Conservation (phyloP, 1,284 basidiomycete genomes). For the Tilletia indica region DNA sequence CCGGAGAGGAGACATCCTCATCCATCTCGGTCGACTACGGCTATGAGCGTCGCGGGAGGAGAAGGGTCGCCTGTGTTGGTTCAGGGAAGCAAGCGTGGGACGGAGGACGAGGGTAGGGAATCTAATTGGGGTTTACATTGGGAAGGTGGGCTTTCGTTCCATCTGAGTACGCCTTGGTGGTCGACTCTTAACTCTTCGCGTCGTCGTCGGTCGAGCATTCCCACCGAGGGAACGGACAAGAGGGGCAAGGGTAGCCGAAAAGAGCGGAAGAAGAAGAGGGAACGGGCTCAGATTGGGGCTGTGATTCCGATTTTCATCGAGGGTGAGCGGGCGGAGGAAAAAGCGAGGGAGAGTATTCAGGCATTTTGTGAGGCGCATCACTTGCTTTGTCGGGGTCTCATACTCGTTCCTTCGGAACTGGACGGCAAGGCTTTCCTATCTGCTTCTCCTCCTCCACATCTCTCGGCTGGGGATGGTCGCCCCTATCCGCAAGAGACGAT, state of each 20-base stretch:
- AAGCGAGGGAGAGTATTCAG: constrained; percentile 3
- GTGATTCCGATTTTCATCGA: constrained; percentile 5
- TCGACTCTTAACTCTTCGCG: not conserved
- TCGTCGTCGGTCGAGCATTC: not conserved
- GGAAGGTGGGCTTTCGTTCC: not conserved
- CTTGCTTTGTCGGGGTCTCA: not conserved
- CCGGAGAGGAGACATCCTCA: not conserved
- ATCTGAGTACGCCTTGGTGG: constrained; percentile 9
- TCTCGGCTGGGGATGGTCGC: not conserved
- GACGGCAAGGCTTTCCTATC: not conserved
- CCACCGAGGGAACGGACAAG: not conserved
- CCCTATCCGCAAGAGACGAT: not conserved
- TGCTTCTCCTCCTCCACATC: not conserved
- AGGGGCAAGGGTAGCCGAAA: not conserved
- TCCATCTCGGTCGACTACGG: not conserved
- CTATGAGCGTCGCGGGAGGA: not conserved
- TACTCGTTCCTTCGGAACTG: not conserved
- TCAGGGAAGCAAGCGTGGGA: too few species aligned
- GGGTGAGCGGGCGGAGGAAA: not conserved
- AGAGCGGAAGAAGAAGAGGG: not conserved
- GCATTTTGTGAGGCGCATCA: constrained; percentile 4
- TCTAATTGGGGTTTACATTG: not conserved
- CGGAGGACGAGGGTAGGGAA: too few species aligned
- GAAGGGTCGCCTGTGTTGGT: not conserved
- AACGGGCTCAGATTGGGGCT: constrained; percentile 2